Percentiles rank a stretch among this genome's conserved stretches.
phyloP scores from a whole-genome alignment of 306 rosid genomes.

The Pyrus communis region DNA sequence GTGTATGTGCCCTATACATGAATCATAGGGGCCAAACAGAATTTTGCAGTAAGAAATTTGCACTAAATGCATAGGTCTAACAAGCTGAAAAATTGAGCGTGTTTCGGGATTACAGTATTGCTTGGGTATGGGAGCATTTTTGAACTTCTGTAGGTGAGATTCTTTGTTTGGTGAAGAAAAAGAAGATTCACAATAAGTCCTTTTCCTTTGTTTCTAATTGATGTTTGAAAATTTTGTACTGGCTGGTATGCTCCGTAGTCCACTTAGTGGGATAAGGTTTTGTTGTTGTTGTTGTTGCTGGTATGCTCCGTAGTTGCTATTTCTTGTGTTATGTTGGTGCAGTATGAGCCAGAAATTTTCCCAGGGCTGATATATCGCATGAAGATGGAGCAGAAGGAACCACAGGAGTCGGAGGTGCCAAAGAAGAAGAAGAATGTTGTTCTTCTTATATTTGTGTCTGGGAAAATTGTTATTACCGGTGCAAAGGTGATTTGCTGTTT shows the following conservation, averaged over 20 bases:
- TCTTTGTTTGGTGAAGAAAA: too few relatives aligned
- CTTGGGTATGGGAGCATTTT: too few relatives aligned
- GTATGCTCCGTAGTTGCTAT: too few relatives aligned
- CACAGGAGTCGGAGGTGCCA: too few relatives aligned
- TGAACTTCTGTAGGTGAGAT: too few relatives aligned
- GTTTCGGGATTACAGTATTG: too few relatives aligned
- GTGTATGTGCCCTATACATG: neutral
- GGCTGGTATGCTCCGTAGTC: too few relatives aligned
- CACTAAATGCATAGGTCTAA: neutral
- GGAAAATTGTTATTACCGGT: constrained; percentile 92
- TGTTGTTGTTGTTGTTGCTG: too few relatives aligned
- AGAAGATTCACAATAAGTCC: neutral
- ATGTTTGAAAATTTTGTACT: too few relatives aligned
- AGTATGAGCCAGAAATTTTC: constrained; percentile 98
- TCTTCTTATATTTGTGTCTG: constrained; percentile 86
- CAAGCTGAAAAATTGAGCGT: too few relatives aligned
- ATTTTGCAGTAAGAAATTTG: neutral
- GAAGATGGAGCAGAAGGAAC: constrained; percentile 72
- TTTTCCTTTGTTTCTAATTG: too few relatives aligned
- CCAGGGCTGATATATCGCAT: constrained; percentile 92
- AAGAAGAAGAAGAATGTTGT: constrained; percentile 26
- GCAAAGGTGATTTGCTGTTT: constrained; percentile 57
- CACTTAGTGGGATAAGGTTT: too few relatives aligned
- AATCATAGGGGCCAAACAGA: neutral
- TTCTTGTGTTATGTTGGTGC: constrained; percentile 1